A percentile compares a stretch with the other conserved stretches of the same genome.
phyloP scores from a whole-genome alignment of 148 eudicot genomes.

The Persicaria tinctoria region DNA sequence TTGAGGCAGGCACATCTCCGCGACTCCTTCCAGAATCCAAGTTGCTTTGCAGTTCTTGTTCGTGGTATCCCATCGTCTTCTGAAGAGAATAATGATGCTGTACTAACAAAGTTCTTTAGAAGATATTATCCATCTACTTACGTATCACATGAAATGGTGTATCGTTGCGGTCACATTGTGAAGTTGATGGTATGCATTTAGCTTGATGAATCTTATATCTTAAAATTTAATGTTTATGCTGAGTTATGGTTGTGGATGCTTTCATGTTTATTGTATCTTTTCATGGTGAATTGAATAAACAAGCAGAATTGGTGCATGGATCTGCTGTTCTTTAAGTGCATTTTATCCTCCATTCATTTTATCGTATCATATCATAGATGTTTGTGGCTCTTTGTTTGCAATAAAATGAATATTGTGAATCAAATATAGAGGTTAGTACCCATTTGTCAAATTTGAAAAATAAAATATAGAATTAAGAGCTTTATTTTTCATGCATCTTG shows the following conservation, averaged over 20 bases:
- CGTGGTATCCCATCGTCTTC: slow-evolving; percentile 75
- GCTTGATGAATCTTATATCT: neutral
- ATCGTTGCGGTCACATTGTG: slow-evolving; percentile 52
- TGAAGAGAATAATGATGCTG: slow-evolving; percentile 56
- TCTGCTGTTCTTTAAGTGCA: neutral
- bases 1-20: slow-evolving; percentile 55
- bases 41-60: slow-evolving; percentile 79
- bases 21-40: slow-evolving; percentile 38
- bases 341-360: no score
- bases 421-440: neutral
- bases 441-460: neutral
- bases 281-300: neutral
- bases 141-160: slow-evolving; percentile 84
- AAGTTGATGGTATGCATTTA: slow-evolving; percentile 65
- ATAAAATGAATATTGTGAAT: no score
- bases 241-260: neutral
- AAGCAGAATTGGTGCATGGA: neutral
- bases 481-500: neutral
- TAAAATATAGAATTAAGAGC: neutral
- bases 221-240: neutral
- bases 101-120: slow-evolving; percentile 48
- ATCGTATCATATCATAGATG: no score
- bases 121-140: slow-evolving; percentile 58
- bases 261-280: neutral
- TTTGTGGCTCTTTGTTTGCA: no score